Evolutionary conservation across 2,329 filamentous ascomycete species (phyloP).

Genomic region (Fusarium redolens): DNA sequence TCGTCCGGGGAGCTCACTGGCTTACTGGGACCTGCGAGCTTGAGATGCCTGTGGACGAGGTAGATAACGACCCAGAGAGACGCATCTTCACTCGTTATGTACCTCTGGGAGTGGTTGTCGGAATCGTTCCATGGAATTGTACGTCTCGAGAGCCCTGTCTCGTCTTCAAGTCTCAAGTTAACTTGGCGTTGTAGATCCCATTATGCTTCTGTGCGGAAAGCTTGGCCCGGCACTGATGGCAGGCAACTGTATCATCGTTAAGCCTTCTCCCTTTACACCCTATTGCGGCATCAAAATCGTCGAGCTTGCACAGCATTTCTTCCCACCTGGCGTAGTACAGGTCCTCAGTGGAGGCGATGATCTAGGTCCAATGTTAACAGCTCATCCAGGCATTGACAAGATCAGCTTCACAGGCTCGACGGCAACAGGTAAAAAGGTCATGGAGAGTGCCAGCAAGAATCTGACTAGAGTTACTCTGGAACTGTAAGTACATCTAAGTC

Average conservation of each 20-base stretch:
- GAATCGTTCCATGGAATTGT: constrained; percentile 7
- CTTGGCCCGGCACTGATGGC: constrained; percentile 55
- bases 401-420: constrained; percentile 73
- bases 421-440: constrained; percentile 70
- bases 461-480: constrained; percentile 71
- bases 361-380: constrained; percentile 67
- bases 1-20: not conserved
- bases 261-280: constrained; percentile 68
- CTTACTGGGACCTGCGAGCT: not conserved
- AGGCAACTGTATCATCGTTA: constrained; percentile 65
- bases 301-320: constrained; percentile 66
- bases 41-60: not conserved
- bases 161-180: not conserved
- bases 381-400: constrained; percentile 68
- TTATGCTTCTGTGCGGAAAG: constrained; percentile 6
- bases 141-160: not conserved
- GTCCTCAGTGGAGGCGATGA: constrained; percentile 68
- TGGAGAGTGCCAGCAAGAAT: constrained; percentile 62
- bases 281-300: constrained; percentile 68
- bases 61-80: not conserved
- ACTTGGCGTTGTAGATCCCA: not conserved
- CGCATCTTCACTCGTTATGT: not conserved
- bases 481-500: constrained; percentile 47
- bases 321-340: constrained; percentile 72
- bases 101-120: not conserved